Conservation (phyloP, 345 rosid species). For the Melastoma malabathricum region DNA sequence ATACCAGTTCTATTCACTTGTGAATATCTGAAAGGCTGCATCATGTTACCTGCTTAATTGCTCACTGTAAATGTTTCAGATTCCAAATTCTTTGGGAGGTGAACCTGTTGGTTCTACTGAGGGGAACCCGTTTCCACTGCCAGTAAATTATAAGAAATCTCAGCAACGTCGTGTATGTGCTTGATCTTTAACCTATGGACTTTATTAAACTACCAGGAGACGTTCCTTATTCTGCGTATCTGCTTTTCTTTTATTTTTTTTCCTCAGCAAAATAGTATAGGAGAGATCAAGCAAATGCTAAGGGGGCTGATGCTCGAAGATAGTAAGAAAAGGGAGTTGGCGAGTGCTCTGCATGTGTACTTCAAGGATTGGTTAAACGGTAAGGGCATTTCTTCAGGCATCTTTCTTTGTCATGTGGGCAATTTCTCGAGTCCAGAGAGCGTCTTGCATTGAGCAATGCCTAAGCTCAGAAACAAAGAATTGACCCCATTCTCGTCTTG, state of each 20-base stretch:
- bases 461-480: too few species aligned
- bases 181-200: constrained; percentile 5
- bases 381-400: constrained; percentile 13
- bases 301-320: constrained; percentile 77
- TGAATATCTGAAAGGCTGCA: neutral
- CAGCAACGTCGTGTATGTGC: constrained; percentile 71
- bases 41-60: constrained; percentile 6
- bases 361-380: constrained; percentile 98
- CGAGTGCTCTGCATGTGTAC: constrained; percentile 74
- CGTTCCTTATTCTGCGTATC: neutral
- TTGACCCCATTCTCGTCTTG: too few species aligned
- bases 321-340: constrained; percentile 72
- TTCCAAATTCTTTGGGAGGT: constrained; percentile 82
- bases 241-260: neutral
- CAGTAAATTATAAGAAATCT: constrained; percentile 53
- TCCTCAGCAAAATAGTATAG: constrained; percentile 59
- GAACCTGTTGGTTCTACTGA: constrained; percentile 60
- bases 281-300: constrained; percentile 58
- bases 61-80: constrained; percentile 22
- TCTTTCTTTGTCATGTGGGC: too few species aligned
- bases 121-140: constrained; percentile 78
- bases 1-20: neutral
- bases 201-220: constrained; percentile 1
- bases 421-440: too few species aligned
- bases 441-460: too few species aligned